Conservation (phyloP, 257 asterid species). For the Nemophila menziesii region DNA sequence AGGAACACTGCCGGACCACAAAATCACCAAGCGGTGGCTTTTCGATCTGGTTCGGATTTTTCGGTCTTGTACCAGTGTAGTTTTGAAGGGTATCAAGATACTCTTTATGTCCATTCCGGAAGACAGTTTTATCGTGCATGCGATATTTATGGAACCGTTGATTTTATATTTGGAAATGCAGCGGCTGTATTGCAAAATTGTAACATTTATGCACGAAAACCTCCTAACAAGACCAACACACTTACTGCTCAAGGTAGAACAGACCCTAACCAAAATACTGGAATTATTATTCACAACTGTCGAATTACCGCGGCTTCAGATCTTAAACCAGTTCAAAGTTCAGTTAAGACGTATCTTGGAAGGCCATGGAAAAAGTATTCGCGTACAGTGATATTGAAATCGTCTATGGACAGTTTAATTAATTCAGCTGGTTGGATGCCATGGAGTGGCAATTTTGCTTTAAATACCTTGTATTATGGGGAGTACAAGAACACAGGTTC, state of each 20-base stretch:
- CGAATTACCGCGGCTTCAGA: conserved; percentile 52
- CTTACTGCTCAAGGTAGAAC: conserved; percentile 79
- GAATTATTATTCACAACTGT: conserved; percentile 55
- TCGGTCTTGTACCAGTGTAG: conserved; percentile 69
- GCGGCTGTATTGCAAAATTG: conserved; percentile 81
- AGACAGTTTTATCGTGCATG: conserved; percentile 70
- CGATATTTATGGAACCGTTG: conserved; percentile 72
- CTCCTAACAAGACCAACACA: conserved; percentile 60
- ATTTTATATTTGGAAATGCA: conserved; percentile 80
- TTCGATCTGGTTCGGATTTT: conserved; percentile 67
- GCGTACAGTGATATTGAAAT: conserved; percentile 58
- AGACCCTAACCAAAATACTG: conserved; percentile 76
- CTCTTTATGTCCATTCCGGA: conserved; percentile 54
- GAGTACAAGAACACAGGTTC: conserved; percentile 81
- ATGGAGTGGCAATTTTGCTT: conserved; percentile 77
- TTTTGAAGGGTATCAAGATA: conserved; percentile 87
- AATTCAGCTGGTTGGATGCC: conserved; percentile 76
- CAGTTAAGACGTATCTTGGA: conserved; percentile 69
- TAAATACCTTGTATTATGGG: conserved; percentile 58
- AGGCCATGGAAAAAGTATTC: conserved; percentile 82
- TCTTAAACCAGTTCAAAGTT: conserved; percentile 32
- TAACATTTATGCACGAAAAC: conserved; percentile 48
- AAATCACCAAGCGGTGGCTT: conserved; percentile 81
- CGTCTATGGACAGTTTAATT: conserved; percentile 42
- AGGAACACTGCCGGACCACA: conserved; percentile 66